Evolutionary conservation across 2,329 filamentous ascomycete genomes (phyloP).

Genomic region (Colletotrichum noveboracense): DNA sequence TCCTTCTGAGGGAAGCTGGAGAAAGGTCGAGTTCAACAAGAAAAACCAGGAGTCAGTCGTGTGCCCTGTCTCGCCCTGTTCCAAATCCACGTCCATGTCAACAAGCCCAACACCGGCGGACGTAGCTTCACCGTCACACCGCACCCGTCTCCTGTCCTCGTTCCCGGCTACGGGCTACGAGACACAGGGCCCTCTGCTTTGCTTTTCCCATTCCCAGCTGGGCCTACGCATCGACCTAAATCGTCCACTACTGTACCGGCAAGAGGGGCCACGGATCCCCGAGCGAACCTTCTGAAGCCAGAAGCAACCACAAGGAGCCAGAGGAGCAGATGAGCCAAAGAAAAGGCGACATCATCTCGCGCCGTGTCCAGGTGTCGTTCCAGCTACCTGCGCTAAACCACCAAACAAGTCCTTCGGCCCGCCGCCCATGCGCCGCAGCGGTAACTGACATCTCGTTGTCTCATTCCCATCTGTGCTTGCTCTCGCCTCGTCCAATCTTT

Average conservation of each 20-base stretch:
- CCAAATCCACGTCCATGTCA: slow-evolving; percentile 4
- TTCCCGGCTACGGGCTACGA: neutral
- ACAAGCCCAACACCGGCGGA: neutral
- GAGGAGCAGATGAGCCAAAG: neutral
- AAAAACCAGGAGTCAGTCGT: neutral
- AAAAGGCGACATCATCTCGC: neutral
- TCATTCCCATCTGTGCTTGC: slow-evolving; percentile 18
- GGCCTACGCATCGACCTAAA: slow-evolving; percentile 9
- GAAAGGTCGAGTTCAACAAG: neutral
- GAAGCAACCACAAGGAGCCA: neutral
- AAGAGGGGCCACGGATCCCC: slow-evolving; percentile 10
- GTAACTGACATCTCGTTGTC: slow-evolving; percentile 23
- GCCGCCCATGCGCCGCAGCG: slow-evolving; percentile 17
- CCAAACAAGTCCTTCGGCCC: slow-evolving; percentile 10
- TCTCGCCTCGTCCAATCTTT: slow-evolving; percentile 20
- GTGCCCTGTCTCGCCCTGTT: neutral
- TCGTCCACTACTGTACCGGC: slow-evolving; percentile 17
- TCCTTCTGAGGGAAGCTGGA: neutral
- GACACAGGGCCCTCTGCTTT: neutral
- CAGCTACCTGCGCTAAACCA: slow-evolving; percentile 11
- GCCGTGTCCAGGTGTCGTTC: neutral
- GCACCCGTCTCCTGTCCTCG: neutral
- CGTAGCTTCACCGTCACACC: neutral
- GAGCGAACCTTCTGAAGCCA: neutral
- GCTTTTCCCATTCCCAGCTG: slow-evolving; percentile 8